Base-by-base conservation (phyloP, 1,284 basidiomycete genomes). In the Salmacisia buchloeana region DNA sequence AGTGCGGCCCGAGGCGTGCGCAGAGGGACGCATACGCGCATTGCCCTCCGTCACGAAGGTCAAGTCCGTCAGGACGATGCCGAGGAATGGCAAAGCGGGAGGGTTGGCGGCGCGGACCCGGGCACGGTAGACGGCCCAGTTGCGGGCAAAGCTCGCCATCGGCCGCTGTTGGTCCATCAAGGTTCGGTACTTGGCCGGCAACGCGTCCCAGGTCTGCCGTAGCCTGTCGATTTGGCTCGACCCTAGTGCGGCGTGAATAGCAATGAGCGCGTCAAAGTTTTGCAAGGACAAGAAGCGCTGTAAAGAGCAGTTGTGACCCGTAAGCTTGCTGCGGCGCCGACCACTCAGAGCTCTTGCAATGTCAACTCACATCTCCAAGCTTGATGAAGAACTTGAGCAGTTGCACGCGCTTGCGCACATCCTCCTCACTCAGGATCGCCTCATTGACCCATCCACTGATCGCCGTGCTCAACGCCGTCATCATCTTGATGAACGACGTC, bases 11-110 rank as follows among this genome's bases (percentile, higher is more conserved):
- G 88, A 83, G 61, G 88, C 87, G 15, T 66, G 35, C 6, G 79
- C 90, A 12, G 91, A 90, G n/a, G 88, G 85, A 68, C 94, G 85
- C 72, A 88, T 85, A 7, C 89, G 88, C 7, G 92, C 88, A 80
- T 97, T 97, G 39, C 94, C 94, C 76, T 96, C 94, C 60, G 90
- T 87, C 73, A 92, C 94, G 81, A 97, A 98, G 1, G 93, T 97
- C 66, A 97, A 85, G 80, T 94, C 92, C 3, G 92, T 93, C 66
- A 93, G 82, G 80, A 92, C 92, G 25, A 93, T 82, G 49, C 91
- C 91, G n/a, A 77, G 63, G 66, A 78, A 79, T 4, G 77, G 77
- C 18, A 79, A 58, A 23, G 75, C 75, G 0, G 77, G 75, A 2
- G 75, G 70, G 3, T 66, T 46, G 9, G 71, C 70, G 25, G 57